These are phyloP conservation scores for Tylopilus sp. DNA, from an alignment of 1,284 basidiomycete genomes.

Conservation along the genomic window DNA sequence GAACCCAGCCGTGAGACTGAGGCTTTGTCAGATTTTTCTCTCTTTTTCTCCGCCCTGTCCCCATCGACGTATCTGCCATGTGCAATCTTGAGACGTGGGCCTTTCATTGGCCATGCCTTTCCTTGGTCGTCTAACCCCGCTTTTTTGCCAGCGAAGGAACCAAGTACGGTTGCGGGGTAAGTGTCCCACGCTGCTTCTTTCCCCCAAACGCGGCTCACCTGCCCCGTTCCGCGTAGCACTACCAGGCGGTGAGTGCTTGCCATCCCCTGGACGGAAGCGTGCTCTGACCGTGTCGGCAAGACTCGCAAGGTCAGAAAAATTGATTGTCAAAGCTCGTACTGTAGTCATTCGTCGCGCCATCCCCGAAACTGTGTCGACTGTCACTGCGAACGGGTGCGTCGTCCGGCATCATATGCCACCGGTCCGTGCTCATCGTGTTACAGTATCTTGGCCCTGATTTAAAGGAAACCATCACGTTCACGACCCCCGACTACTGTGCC, in stretches of 20 bases:
- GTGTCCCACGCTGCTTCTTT: slow-evolving; percentile 41
- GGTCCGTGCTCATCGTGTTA: slow-evolving; percentile 9
- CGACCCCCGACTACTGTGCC: slow-evolving; percentile 54
- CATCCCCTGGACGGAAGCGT: background rate
- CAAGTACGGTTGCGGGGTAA: slow-evolving; percentile 69
- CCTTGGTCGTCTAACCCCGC: slow-evolving; percentile 17
- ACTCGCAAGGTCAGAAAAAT: slow-evolving; percentile 56
- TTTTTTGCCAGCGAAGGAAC: slow-evolving; percentile 60
- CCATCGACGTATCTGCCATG: slow-evolving; percentile 41
- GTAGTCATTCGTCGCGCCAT: slow-evolving; percentile 56
- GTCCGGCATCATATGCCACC: slow-evolving; percentile 17
- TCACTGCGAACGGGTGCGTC: slow-evolving; percentile 46
- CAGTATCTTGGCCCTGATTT: slow-evolving; percentile 70
- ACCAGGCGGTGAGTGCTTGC: slow-evolving; percentile 43
- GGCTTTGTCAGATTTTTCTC: slow-evolving; percentile 16
- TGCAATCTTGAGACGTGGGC: slow-evolving; percentile 72
- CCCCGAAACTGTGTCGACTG: slow-evolving; percentile 51
- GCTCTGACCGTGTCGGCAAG: slow-evolving; percentile 36
- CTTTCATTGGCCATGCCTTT: slow-evolving; percentile 11
- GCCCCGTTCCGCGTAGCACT: slow-evolving; percentile 41
- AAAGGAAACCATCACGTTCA: slow-evolving; percentile 53
- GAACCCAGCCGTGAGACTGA: slow-evolving; percentile 8
- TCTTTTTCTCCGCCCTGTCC: slow-evolving; percentile 16
- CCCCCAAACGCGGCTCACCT: slow-evolving; percentile 10
- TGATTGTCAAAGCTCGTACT: slow-evolving; percentile 59